Percentiles rank a stretch among this genome's conserved stretches.
These are phyloP conservation scores for Sambucus nigra DNA, from an alignment of 129 eudicot genomes.

Conservation along the genomic window DNA sequence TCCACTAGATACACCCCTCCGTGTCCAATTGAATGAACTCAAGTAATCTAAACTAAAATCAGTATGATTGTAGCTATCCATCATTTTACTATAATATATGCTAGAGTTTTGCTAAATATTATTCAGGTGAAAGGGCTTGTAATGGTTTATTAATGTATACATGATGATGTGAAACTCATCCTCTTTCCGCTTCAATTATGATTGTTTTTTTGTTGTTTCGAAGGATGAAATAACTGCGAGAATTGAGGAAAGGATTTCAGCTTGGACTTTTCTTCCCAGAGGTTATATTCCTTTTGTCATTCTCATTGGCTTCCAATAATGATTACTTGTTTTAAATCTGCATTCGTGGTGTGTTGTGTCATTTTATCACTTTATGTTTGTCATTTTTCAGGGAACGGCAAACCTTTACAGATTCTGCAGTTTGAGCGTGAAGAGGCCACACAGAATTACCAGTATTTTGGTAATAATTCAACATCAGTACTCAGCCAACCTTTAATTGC, in stretches of 20 bases:
- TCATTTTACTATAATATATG: too few relatives aligned
- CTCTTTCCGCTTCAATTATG: neutral
- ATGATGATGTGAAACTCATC: neutral
- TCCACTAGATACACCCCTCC: too few relatives aligned
- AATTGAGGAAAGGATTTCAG: constrained; percentile 74
- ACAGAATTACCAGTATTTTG: constrained; percentile 35
- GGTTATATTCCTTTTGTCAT: constrained; percentile 25
- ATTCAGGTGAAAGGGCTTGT: too few relatives aligned
- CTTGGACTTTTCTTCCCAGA: constrained; percentile 87
- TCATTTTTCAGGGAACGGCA: constrained; percentile 46
- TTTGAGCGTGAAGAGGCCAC: constrained; percentile 42
- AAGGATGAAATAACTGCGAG: constrained; percentile 57
- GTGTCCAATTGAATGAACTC: too few relatives aligned
- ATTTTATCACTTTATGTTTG: neutral
- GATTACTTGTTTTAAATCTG: constrained; percentile 6
- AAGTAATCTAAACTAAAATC: too few relatives aligned
- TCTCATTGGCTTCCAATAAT: constrained; percentile 1
- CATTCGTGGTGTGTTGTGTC: neutral
- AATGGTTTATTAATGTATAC: neutral
- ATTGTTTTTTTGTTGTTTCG: constrained; percentile 14
- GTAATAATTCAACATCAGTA: constrained; percentile 18
- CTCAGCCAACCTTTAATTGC: constrained; percentile 48
- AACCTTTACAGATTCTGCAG: constrained; percentile 35
- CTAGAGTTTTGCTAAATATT: too few relatives aligned
- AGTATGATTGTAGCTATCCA: too few relatives aligned